Base-by-base conservation (phyloP, 1,284 basidiomycete species). In the Rhodotorula sp. region DNA sequence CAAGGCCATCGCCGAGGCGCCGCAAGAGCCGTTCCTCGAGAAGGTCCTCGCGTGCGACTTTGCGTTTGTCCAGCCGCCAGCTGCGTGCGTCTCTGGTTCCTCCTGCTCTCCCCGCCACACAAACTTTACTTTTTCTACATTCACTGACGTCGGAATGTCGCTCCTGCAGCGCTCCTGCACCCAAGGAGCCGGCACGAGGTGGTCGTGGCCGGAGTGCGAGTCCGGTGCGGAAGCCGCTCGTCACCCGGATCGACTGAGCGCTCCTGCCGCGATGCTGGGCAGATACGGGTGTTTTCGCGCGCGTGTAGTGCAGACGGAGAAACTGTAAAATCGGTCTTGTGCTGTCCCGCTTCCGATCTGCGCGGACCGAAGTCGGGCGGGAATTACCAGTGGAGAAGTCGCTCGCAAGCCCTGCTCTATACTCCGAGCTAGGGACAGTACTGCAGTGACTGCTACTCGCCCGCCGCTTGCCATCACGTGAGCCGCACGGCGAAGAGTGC, bases 41-140 rank as follows among this genome's bases (percentile, higher is more conserved):
- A 91, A 98, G 83, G 85, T 84, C 48, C 86, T 99, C 58, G 88
- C 91, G 76, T 96, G 94, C 78, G 96, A 98, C 80, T 99, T 94
- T 81, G 95, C 92, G 0, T 99, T 99, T 80, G 90, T 97, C 49
- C 88, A 93, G 56, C 92, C 93, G 41, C 92, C 93, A 57, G 88
- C 63, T 25, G 70, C 54, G 72, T 74, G 16, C 54, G 70, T 72
- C 34, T 23, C 19, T 34, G 5, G 23, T 12, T 7, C n/a, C n/a
- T 23, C 3, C 34, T 34, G 34, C 23, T 53, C 41, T 16, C 8
- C 19, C 34, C 34, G 34, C 34, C 34, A 34, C 34, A 34, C 3
- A 34, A 34, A 34, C 7, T 4, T 34, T 13, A 12, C 8, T 21
- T 49, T n/a, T 25, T 25, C 4, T n/a, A 5, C 45, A 16, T 21